A percentile compares a stretch with the other conserved stretches of the same genome.
These are phyloP conservation scores for Lantana camara DNA, from an alignment of 257 asterid genomes.

Conservation along the genomic window DNA sequence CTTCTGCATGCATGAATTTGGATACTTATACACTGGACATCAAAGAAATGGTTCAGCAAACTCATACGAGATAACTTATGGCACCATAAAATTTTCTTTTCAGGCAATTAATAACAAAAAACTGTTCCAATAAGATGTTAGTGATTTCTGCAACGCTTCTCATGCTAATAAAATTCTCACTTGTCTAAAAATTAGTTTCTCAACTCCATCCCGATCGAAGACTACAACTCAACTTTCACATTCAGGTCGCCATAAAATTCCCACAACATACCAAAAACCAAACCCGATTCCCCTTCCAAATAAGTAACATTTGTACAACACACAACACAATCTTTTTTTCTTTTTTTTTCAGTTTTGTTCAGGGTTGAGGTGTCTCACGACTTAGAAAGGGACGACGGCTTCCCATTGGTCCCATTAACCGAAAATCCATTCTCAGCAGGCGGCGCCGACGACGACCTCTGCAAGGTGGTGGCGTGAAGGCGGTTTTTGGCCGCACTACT, in stretches of 20 bases:
- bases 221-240: background rate
- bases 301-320: background rate
- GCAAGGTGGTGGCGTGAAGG: conserved; percentile 35
- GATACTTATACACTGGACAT: too few species aligned
- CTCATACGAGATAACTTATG: too few species aligned
- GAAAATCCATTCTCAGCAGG: conserved; percentile 52
- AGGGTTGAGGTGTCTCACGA: too few species aligned
- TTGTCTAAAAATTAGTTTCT: too few species aligned
- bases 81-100: too few species aligned
- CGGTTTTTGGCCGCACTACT: conserved; percentile 52
- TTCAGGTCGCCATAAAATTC: background rate
- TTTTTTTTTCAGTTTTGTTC: too few species aligned
- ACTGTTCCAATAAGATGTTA: too few species aligned
- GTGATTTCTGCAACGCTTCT: too few species aligned
- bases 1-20: too few species aligned
- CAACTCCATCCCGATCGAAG: background rate
- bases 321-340: conserved; percentile 1
- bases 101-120: too few species aligned
- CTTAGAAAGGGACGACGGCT: conserved; percentile 56
- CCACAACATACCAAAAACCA: conserved; percentile 13
- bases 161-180: too few species aligned
- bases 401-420: conserved; percentile 43
- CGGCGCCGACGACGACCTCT: conserved; percentile 43
- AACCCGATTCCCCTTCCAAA: conserved; percentile 1
- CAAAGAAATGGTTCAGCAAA: too few species aligned